phyloP scores from a whole-genome alignment of 805 yeast species.

The Pichia exigua region DNA sequence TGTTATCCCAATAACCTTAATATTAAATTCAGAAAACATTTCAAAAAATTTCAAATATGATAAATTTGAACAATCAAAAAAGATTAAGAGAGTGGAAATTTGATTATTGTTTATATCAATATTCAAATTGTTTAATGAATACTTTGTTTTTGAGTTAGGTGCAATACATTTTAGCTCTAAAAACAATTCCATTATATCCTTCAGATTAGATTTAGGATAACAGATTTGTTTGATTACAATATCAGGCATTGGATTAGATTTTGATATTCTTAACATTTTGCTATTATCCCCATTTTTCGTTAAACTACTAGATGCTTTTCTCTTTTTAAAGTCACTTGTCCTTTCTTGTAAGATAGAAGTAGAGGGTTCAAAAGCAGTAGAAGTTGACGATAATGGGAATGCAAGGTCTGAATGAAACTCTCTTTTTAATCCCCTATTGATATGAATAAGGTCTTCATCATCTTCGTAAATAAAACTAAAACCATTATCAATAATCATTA shows the following conservation, averaged over 20 bases:
- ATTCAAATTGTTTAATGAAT: neutral
- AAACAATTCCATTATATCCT: neutral
- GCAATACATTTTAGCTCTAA: neutral
- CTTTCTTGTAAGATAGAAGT: neutral
- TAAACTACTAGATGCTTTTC: neutral
- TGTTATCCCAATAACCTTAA: conserved; percentile 18
- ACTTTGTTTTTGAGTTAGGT: neutral
- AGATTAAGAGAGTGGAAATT: conserved; percentile 1
- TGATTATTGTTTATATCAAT: neutral
- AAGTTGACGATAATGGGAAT: neutral
- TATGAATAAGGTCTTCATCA: conserved; percentile 1
- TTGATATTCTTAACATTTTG: neutral
- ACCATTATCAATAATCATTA: neutral
- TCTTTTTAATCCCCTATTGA: neutral
- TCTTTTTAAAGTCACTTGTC: neutral
- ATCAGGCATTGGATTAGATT: conserved; percentile 1
- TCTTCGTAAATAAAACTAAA: conserved; percentile 2
- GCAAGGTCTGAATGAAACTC: neutral
- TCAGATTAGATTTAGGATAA: conserved; percentile 2
- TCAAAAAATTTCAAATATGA: conserved; percentile 1
- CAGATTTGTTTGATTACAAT: conserved; percentile 8
- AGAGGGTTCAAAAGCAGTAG: neutral
- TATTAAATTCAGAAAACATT: neutral
- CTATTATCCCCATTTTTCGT: neutral
- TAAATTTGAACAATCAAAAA: conserved; percentile 3